These are phyloP conservation scores for Rhodosporidiobolus odoratus DNA, from an alignment of 768 basidiomycete species.

Conservation along the genomic window DNA sequence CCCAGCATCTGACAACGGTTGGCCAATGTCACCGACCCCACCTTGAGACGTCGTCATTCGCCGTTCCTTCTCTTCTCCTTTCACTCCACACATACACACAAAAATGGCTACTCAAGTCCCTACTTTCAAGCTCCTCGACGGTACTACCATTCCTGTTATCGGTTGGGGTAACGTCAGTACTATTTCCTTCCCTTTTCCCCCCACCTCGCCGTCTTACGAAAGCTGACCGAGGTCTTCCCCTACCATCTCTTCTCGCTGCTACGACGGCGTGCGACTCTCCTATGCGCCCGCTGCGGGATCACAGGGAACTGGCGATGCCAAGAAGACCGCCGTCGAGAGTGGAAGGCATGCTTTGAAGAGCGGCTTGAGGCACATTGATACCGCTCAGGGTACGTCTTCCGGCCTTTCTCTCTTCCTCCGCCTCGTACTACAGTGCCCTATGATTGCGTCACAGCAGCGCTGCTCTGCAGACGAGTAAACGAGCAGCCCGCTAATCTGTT, in stretches of 20 bases:
- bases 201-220: not conserved
- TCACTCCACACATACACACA: too few species aligned
- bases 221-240: not conserved
- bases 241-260: not conserved
- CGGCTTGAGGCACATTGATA: slow-evolving; percentile 44
- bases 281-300: too few species aligned
- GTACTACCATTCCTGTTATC: slow-evolving; percentile 11
- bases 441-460: too few species aligned
- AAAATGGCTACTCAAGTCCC: too few species aligned
- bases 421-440: not conserved
- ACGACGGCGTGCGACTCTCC: too few species aligned
- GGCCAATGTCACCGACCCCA: too few species aligned
- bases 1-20: too few species aligned
- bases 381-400: slow-evolving; percentile 38
- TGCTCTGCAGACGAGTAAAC: not conserved
- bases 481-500: too few species aligned
- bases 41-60: too few species aligned
- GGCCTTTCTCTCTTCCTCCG: not conserved
- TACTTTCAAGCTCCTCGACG: not conserved
- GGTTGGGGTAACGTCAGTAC: slow-evolving; percentile 43
- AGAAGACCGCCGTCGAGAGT: slow-evolving; percentile 33
- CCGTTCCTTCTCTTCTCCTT: too few species aligned
- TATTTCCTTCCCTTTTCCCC: slow-evolving; percentile 5
- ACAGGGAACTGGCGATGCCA: slow-evolving; percentile 38
- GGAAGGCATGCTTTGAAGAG: slow-evolving; percentile 40